phyloP scores from a whole-genome alignment of 768 basidiomycete species.

The Boletus pseudopeckii region DNA sequence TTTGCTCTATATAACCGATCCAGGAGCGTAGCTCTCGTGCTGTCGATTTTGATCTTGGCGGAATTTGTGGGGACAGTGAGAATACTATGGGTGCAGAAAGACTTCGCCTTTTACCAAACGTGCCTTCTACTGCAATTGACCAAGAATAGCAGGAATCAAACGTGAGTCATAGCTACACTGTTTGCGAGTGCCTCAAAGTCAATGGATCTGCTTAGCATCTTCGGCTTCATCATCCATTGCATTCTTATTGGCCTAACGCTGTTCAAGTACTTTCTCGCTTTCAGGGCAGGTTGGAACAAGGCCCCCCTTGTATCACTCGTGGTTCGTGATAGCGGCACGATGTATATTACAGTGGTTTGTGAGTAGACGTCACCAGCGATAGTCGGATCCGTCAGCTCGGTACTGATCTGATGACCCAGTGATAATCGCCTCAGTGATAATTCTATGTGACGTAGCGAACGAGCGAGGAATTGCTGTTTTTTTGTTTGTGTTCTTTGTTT shows the following conservation, averaged over 20 bases:
- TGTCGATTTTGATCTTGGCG: conserved; percentile 1
- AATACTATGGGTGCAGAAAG: not conserved
- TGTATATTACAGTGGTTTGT: conserved; percentile 6
- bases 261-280: conserved; percentile 18
- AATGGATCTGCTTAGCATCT: conserved; percentile 1
- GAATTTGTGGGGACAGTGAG: conserved; percentile 2
- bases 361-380: not conserved
- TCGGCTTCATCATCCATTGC: conserved; percentile 12
- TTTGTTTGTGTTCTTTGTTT: not conserved
- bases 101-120: not conserved
- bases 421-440: too few relatives aligned
- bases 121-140: conserved; percentile 8
- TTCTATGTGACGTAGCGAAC: too few relatives aligned
- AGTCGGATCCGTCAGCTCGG: too few relatives aligned
- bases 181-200: not conserved
- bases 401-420: too few relatives aligned
- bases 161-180: not conserved
- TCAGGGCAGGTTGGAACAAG: conserved; percentile 17
- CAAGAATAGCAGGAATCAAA: not conserved
- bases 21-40: conserved; percentile 1
- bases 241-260: conserved; percentile 13
- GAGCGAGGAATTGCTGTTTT: too few relatives aligned
- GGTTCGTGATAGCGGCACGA: conserved; percentile 13
- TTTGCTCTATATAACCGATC: conserved; percentile 18
- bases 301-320: conserved; percentile 20